Evolutionary conservation across 1,284 basidiomycete genomes (phyloP).

Genomic region (Thecaphora thlaspeos): DNA sequence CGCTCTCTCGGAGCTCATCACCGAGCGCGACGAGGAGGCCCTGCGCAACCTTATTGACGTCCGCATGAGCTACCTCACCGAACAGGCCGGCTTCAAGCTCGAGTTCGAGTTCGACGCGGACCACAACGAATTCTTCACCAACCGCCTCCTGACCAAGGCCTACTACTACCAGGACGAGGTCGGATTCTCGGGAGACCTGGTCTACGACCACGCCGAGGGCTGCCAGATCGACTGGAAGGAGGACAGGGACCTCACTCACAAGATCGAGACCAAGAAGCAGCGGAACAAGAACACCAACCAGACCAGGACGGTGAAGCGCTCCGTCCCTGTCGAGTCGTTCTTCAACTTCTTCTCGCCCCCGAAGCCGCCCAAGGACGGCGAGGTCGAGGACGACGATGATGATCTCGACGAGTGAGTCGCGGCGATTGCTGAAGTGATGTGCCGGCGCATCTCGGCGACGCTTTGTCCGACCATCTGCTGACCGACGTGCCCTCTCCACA

Average conservation of each 20-base stretch:
- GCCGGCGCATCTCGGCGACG: too few species aligned
- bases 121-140: conserved; percentile 82
- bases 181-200: conserved; percentile 89
- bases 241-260: conserved; percentile 95
- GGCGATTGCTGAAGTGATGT: too few species aligned
- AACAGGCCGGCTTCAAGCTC: conserved; percentile 83
- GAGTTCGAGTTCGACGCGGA: conserved; percentile 70
- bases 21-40: conserved; percentile 79
- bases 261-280: conserved; percentile 98
- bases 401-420: conserved; percentile 38
- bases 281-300: conserved; percentile 73
- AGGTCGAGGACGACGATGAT: conserved; percentile 46
- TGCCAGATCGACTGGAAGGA: conserved; percentile 94
- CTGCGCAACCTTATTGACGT: conserved; percentile 71
- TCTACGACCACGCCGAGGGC: conserved; percentile 89
- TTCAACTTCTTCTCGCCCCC: conserved; percentile 58
- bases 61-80: conserved; percentile 69
- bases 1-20: conserved; percentile 83
- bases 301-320: conserved; percentile 57
- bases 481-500: not conserved
- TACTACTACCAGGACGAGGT: conserved; percentile 91
- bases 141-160: conserved; percentile 82
- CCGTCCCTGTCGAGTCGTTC: conserved; percentile 56
- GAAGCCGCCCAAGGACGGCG: conserved; percentile 50
- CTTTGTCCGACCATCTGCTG: too few species aligned